Evolutionary conservation across 352 stramenopile genomes (phyloP), one percentile per base, ranked within the genome.

Genomic region (Pelagophyceae sp.): DNA sequence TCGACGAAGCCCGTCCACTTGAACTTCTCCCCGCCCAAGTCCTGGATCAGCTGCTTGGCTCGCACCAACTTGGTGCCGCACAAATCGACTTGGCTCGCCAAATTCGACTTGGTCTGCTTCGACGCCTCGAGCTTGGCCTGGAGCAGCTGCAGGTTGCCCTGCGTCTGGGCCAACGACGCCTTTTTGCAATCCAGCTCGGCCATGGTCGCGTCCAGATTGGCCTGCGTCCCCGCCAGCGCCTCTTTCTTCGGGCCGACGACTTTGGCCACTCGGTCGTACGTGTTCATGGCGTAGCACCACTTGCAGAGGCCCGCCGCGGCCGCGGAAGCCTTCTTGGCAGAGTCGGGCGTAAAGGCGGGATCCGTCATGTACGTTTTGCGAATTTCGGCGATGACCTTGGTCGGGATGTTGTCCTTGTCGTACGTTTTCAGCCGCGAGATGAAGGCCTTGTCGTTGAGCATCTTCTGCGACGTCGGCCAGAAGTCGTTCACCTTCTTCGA

Each of bases 241-340:
- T 93, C 90, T 33, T 92, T 88, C 82, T 98, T 98, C 0, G 94
- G 94, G 0, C 85, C 94, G 0, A 98, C 94, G 0, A 95, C 87
- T 58, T 95, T 95, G 0, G 90, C 90, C 17, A 98, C 93, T 2
- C 87, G 85, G 65, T 98, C 92, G 83, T 98, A 98, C 29, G 96
- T 90, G 0, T 97, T 91, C 92, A 98, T 98, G 2, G 94, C 94
- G 75, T 96, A 93, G 5, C 97, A 92, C 94, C 94, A 98, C 77
- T 86, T 93, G 76, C 93, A 97, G 0, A 98, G 80, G 3, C 93
- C 93, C 0, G 92, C 94, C 20, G 93, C 92, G 27, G 94, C 94
- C 0, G 95, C 86, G 0, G 91, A 97, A 0, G 92, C 91, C 79
- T 97, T 98, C 25, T 91, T 91, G 70, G 98, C 95, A 72, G 94